A percentile compares a stretch with the other conserved stretches of the same genome.
Conservation (phyloP, 768 basidiomycete genomes). For the Mycena sanguinolenta region DNA sequence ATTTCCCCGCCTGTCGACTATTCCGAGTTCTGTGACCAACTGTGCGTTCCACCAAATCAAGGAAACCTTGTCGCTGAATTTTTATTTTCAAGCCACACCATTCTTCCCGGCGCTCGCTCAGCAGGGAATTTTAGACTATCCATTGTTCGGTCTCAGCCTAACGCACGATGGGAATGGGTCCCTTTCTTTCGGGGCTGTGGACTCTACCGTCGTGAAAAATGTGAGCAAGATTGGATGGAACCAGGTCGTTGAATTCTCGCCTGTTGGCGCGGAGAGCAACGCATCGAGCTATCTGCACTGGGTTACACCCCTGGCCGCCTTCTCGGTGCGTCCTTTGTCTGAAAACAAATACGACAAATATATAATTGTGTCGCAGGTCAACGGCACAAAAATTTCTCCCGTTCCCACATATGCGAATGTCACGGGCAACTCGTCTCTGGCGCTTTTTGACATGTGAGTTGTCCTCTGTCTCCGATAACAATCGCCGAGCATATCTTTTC, state of each 20-base stretch:
- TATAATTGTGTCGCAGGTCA: constrained; percentile 57
- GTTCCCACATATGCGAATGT: constrained; percentile 74
- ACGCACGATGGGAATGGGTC: constrained; percentile 71
- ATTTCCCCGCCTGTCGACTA: constrained; percentile 79
- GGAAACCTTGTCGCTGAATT: constrained; percentile 11
- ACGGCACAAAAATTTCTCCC: constrained; percentile 64
- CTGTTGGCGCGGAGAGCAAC: constrained; percentile 68
- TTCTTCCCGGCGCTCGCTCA: constrained; percentile 75
- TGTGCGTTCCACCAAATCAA: constrained; percentile 53
- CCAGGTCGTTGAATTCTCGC: constrained; percentile 79
- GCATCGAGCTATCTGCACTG: constrained; percentile 82
- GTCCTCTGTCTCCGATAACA: constrained; percentile 5
- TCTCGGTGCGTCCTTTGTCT: constrained; percentile 59
- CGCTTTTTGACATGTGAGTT: constrained; percentile 80
- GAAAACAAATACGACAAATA: background rate
- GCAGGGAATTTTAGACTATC: constrained; percentile 77
- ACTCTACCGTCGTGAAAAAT: constrained; percentile 75
- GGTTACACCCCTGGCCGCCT: constrained; percentile 71
- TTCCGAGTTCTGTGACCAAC: constrained; percentile 59
- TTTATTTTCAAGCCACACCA: constrained; percentile 64
- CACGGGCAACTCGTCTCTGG: constrained; percentile 69
- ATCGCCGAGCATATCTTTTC: background rate
- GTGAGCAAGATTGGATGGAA: constrained; percentile 77
- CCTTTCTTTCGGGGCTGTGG: constrained; percentile 81
- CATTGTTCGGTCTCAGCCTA: constrained; percentile 80